Base-by-base conservation (phyloP, 2,329 filamentous ascomycete genomes). In the Penicillium sp. region DNA sequence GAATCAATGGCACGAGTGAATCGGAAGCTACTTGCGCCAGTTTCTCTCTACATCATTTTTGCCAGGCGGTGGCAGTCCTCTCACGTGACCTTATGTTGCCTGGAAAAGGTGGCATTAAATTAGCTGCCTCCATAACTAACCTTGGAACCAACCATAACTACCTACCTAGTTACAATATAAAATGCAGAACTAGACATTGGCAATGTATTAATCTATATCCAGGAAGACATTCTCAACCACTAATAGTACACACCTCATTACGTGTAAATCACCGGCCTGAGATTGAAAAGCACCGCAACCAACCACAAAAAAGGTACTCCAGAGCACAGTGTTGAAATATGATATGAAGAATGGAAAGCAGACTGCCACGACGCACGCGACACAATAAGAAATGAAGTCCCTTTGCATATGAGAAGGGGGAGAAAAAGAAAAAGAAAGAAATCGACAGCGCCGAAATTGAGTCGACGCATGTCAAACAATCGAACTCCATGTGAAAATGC, bases 401-500 rank as follows among this genome's bases (percentile, higher is more conserved):
- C 17, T 17, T 19, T 34, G 19, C 19, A 43, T 42, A 28, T 45
- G 13, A 32, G 9, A 26, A 26, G 8, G 26, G 8, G 24, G 24
- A 26, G 2, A 9, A 3, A 26, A 9, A 26, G 26, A 26, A 26
- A 26, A 26, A 26, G 26, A 26, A 24, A 28, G 42, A 48, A 32
- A 10, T 34, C 9, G 24, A 34, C 48, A 45, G 48, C 22, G 19
- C 40, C 50, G 22, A 45, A 17, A 44, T 26, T 26, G 15, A 28
- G 3, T 31, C 49, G 34, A 33, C 35, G 43, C 34, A 40, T 51
- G 32, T 39, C 35, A 51, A 53, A 43, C n/a, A 45, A 46, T 38
- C 31, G 22, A 61, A 64, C 60, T 58, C 62, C 60, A 44, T 42
- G 35, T 53, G 47, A 48, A 32, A 57, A 64, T 61, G 59, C 58